Conservation (phyloP, 1,284 basidiomycete genomes). For the Rhizopogon parksii region DNA sequence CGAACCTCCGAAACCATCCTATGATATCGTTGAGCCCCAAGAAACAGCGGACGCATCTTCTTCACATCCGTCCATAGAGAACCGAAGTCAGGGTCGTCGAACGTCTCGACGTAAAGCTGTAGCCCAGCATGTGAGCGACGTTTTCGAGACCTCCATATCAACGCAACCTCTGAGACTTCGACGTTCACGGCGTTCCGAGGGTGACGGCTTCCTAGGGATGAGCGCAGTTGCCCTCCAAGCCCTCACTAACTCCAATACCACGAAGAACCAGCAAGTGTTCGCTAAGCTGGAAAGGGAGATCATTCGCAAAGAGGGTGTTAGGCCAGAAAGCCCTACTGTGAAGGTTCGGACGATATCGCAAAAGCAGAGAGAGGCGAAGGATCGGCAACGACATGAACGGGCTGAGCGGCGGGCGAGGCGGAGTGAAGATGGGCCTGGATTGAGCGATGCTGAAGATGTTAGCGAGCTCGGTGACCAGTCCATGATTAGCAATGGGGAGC, state of each 20-base stretch:
- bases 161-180: constrained; percentile 33
- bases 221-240: constrained; percentile 58
- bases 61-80: not conserved
- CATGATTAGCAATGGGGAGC: constrained; percentile 23
- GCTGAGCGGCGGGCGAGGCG: constrained; percentile 56
- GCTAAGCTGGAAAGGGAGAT: constrained; percentile 47
- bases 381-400: constrained; percentile 51
- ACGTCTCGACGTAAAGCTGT: constrained; percentile 48
- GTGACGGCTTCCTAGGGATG: constrained; percentile 52
- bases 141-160: constrained; percentile 30
- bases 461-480: constrained; percentile 18
- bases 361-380: constrained; percentile 64
- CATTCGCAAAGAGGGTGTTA: constrained; percentile 58
- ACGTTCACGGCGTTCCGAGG: constrained; percentile 34
- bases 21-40: constrained; percentile 10
- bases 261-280: constrained; percentile 59
- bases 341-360: constrained; percentile 69
- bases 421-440: constrained; percentile 31
- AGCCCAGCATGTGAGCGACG: constrained; percentile 32
- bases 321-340: constrained; percentile 74
- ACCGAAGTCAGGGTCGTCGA: constrained; percentile 32
- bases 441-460: constrained; percentile 24
- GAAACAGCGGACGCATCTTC: constrained; percentile 6
- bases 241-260: constrained; percentile 64
- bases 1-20: not conserved